Evolutionary conservation across 164 flowering plant species (phyloP), one percentile per base, ranked within the genome.

Genomic region (Malania oleifera): DNA sequence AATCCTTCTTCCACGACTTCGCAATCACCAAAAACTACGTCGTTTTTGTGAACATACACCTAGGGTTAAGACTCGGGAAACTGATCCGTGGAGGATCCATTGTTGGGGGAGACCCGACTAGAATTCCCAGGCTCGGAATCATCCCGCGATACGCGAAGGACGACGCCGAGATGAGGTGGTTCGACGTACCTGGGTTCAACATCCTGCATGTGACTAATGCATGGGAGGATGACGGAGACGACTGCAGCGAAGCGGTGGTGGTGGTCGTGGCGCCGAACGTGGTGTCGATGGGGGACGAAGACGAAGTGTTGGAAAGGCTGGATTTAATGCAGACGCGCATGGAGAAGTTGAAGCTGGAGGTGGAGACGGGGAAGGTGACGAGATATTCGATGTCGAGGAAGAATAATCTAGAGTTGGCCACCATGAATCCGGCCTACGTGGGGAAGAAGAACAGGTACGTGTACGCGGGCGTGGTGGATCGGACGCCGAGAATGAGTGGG

Each of bases 361-460:
- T 56, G 49, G 48, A 25, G 35, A 64, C 41, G 1, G 61, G 67
- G n/a, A 5, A 2, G 1, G 55, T 56, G 12, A 11, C 55, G 4
- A 35, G 59, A n/a, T 26, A 22, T 0, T 5, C 29, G 3, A 17
- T 49, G 2, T 38, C 56, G 12, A 2, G 26, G 28, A 56, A 29
- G 15, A 64, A 37, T 27, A 64, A 37, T 27, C 18, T 64, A 19
- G 67, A 64, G 14, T 38, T 64, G 18, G 60, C 27, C 2, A 3
- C 11, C 0, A 50, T 56, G 11, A 64, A 56, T 7, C 28, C 65
- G 19, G 10, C 41, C 15, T 56, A 47, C 28, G 15, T 35, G 1
- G 66, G 59, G 60, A 62, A 55, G 45, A 62, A 35, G n/a, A 46
- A 54, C 50, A 37, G 47, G 40, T 64, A 64, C 27, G 62, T 18